These are phyloP conservation scores for Coemansia interrupta DNA, from an alignment of 192 early-diverging fungal species.

Conservation along the genomic window DNA sequence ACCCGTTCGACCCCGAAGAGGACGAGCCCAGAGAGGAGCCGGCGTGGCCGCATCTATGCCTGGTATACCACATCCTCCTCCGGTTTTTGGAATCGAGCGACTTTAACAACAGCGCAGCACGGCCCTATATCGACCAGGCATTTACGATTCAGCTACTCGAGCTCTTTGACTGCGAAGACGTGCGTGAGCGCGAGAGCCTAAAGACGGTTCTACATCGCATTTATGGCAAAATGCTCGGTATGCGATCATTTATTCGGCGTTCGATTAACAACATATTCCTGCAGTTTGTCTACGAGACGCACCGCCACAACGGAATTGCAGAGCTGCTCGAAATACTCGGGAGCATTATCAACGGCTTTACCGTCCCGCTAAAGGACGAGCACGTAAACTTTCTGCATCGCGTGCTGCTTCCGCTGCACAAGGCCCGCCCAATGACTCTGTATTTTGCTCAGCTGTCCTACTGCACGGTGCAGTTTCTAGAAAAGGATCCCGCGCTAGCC, in stretches of 20 bases:
- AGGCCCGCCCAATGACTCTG: conserved; percentile 86
- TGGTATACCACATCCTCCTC: conserved; percentile 98
- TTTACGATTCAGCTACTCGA: conserved; percentile 87
- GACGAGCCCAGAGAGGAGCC: conserved; percentile 96
- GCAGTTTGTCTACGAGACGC: conserved; percentile 96
- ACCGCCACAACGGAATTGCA: conserved; percentile 95
- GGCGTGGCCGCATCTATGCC: conserved; percentile 96
- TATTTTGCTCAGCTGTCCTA: conserved; percentile 98
- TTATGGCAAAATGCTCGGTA: conserved; percentile 97
- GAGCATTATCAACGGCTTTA: conserved; percentile 99
- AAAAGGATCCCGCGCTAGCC: conserved; percentile 93
- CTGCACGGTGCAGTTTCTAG: conserved; percentile 97
- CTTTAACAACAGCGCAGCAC: conserved; percentile 95
- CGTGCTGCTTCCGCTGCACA: conserved; percentile 94
- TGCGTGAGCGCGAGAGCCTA: conserved; percentile 95
- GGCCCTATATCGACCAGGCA: conserved; percentile 93
- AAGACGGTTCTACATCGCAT: conserved; percentile 98
- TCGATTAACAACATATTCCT: conserved; percentile 99
- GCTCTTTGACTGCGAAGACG: conserved; percentile 99
- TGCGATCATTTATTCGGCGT: conserved; percentile 93
- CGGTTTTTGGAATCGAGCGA: conserved; percentile 97
- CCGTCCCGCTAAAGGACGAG: conserved; percentile 96
- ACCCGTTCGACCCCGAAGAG: conserved; percentile 98
- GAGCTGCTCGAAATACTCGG: conserved; percentile 98
- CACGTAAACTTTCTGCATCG: conserved; percentile 93